Evolutionary conservation across 495 filamentous ascomycete genomes (phyloP).

Genomic region (Cercophora newfieldiana): DNA sequence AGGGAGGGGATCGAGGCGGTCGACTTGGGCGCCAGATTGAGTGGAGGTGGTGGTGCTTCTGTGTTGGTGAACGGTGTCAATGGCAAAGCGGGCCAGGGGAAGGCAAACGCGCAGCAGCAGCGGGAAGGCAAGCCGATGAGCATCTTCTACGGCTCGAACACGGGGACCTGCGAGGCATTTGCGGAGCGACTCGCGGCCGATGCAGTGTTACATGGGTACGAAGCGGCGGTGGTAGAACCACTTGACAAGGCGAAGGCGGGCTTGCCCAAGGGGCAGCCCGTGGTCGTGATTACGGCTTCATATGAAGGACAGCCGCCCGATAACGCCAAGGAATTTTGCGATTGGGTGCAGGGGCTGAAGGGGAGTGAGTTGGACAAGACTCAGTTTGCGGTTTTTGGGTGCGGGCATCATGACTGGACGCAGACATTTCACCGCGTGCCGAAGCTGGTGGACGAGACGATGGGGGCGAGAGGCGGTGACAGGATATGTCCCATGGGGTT

Average conservation of each 20-base stretch:
- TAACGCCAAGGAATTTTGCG: conserved; percentile 68
- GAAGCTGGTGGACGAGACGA: conserved; percentile 57
- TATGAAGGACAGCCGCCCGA: conserved; percentile 78
- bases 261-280: conserved; percentile 61
- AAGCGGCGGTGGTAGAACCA: conserved; percentile 52
- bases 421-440: conserved; percentile 73
- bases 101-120: conserved; percentile 18
- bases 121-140: conserved; percentile 47
- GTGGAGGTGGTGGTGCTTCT: conserved; percentile 20
- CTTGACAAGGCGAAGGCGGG: conserved; percentile 64
- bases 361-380: conserved; percentile 52
- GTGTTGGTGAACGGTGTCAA: conserved; percentile 14
- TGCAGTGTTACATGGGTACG: conserved; percentile 59
- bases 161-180: conserved; percentile 72
- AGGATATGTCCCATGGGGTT: conserved; percentile 58
- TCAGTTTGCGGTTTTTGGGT: conserved; percentile 67
- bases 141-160: conserved; percentile 74
- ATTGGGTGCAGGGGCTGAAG: conserved; percentile 61
- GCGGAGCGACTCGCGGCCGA: conserved; percentile 62
- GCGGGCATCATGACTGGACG: conserved; percentile 62
- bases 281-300: conserved; percentile 67
- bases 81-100: no score
- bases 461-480: conserved; percentile 48
- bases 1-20: conserved; percentile 60
- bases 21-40: conserved; percentile 54